Percentiles rank a stretch among this genome's conserved stretches.
These are phyloP conservation scores for Penicillium sp. DNA, from an alignment of 2,329 filamentous ascomycete genomes.

Conservation along the genomic window DNA sequence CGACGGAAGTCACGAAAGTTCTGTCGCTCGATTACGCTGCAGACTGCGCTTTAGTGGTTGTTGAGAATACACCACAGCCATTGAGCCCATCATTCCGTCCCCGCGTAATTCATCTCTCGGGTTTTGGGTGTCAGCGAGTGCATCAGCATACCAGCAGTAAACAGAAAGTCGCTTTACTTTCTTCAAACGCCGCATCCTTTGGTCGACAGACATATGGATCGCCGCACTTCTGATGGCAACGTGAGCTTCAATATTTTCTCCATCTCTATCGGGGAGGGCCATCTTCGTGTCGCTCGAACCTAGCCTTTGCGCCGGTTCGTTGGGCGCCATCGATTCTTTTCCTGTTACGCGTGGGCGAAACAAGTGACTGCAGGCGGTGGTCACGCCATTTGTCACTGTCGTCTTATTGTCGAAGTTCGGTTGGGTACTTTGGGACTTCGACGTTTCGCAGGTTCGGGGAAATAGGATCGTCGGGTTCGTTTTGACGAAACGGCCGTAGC, in stretches of 20 bases:
- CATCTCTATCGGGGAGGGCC: not conserved
- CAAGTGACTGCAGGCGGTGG: not conserved
- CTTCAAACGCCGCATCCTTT: not conserved
- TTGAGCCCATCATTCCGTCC: constrained; percentile 29
- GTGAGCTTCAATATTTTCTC: not conserved
- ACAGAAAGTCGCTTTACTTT: constrained; percentile 22
- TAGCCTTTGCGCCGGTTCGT: not conserved
- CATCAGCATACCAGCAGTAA: constrained; percentile 54
- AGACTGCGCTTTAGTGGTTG: constrained; percentile 37
- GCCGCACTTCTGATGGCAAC: not conserved
- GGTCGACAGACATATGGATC: not conserved
- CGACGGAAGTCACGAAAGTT: constrained; percentile 55
- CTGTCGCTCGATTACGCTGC: constrained; percentile 32
- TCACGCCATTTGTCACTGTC: not conserved
- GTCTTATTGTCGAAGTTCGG: not conserved
- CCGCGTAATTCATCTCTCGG: constrained; percentile 29
- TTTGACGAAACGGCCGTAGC: not conserved
- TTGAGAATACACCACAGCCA: constrained; percentile 31
- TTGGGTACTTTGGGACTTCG: not conserved
- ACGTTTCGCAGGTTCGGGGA: not conserved
- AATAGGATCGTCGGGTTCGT: not conserved
- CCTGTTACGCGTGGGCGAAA: not conserved
- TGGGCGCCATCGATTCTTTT: not conserved
- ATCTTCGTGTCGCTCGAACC: constrained; percentile 1
- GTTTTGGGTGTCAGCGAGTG: constrained; percentile 56